A percentile compares a stretch with the other conserved stretches of the same genome.
Conservation (phyloP, 179 eudicot genomes). For the Kewa caespitosa region DNA sequence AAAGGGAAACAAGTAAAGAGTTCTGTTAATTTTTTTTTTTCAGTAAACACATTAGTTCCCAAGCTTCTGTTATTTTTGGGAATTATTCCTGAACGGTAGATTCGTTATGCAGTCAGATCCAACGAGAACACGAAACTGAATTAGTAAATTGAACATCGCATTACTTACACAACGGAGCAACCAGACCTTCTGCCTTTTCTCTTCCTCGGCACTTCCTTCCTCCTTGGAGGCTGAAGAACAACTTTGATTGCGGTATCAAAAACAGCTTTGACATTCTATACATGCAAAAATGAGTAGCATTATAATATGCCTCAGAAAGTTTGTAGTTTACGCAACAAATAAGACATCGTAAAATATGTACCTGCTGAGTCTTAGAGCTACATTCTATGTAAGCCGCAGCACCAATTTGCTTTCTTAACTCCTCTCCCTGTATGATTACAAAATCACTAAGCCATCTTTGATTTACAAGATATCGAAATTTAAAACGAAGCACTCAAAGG, state of each 20-base stretch:
- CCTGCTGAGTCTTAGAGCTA: constrained; percentile 99
- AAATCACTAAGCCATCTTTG: not conserved
- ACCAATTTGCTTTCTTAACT: constrained; percentile 93
- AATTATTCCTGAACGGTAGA: not conserved
- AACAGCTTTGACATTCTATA: constrained; percentile 93
- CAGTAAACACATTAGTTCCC: not conserved
- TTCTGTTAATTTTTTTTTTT: not conserved
- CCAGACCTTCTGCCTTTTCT: constrained; percentile 60
- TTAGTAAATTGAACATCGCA: not conserved
- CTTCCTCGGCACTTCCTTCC: constrained; percentile 72
- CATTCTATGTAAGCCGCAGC: constrained; percentile 97
- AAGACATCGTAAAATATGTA: constrained; percentile 8
- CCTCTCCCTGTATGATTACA: constrained; percentile 67
- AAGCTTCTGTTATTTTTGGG: not conserved
- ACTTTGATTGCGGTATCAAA: constrained; percentile 96
- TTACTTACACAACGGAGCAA: constrained; percentile 84
- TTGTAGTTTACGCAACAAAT: not conserved
- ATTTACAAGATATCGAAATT: not conserved
- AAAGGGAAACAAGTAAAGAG: not conserved
- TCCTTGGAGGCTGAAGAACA: constrained; percentile 95
- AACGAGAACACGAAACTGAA: not conserved
- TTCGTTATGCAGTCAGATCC: not conserved
- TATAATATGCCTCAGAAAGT: not conserved
- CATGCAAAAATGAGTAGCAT: constrained; percentile 9
- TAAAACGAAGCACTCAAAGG: not conserved